These are phyloP conservation scores for Penicillium daleae DNA, from an alignment of 495 filamentous ascomycete genomes.

Conservation along the genomic window DNA sequence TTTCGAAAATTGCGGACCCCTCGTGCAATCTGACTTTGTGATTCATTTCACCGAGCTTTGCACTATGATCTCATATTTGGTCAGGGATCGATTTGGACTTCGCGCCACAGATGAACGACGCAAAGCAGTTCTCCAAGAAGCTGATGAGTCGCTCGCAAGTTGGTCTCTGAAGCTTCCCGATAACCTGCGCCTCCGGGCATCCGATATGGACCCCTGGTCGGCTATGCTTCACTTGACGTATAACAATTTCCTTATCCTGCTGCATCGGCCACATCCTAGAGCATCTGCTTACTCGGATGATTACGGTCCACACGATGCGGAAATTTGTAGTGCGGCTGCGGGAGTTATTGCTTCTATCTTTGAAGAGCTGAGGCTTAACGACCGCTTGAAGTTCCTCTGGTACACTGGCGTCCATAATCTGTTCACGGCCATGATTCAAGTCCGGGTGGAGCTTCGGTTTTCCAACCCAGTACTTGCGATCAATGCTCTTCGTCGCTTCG, in stretches of 20 bases:
- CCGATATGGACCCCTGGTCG: conserved; percentile 53
- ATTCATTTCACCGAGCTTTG: conserved; percentile 52
- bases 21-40: conserved; percentile 47
- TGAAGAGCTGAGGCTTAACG: conserved; percentile 51
- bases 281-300: conserved; percentile 50
- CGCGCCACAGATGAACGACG: conserved; percentile 44
- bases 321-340: conserved; percentile 52
- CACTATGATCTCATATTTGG: conserved; percentile 51
- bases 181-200: conserved; percentile 45
- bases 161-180: conserved; percentile 52
- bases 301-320: conserved; percentile 49
- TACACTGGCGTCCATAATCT: conserved; percentile 51
- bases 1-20: conserved; percentile 50
- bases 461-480: conserved; percentile 55
- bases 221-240: conserved; percentile 55
- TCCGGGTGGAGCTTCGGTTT: conserved; percentile 53
- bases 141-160: conserved; percentile 49
- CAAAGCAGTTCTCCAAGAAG: conserved; percentile 49
- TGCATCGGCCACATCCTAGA: conserved; percentile 53
- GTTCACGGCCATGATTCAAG: conserved; percentile 56
- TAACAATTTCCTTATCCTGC: conserved; percentile 54
- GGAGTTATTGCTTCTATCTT: conserved; percentile 55
- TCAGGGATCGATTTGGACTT: conserved; percentile 48
- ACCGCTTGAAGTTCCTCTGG: conserved; percentile 53
- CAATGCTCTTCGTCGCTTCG: conserved; percentile 52